phyloP scores from a whole-genome alignment of 2,329 filamentous ascomycete species.

The Penicillium decumbens region DNA sequence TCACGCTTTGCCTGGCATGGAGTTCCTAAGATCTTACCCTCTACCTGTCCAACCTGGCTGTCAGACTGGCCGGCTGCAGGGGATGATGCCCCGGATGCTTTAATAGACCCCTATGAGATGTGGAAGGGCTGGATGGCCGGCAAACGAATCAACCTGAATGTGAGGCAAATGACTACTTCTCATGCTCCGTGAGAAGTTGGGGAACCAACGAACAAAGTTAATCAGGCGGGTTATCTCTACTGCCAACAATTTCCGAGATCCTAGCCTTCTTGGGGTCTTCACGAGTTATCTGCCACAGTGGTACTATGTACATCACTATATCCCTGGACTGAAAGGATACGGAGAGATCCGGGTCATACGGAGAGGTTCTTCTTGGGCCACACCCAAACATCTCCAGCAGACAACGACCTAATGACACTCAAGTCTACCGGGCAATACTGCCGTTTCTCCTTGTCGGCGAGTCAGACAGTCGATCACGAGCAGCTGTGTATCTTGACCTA shows the following conservation, averaged over 20 bases:
- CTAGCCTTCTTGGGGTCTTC: not conserved
- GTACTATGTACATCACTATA: too few relatives aligned
- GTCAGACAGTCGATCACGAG: not conserved
- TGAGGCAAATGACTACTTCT: slow-evolving; percentile 73
- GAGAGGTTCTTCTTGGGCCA: too few relatives aligned
- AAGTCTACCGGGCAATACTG: too few relatives aligned
- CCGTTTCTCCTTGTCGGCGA: too few relatives aligned
- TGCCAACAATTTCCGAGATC: not conserved
- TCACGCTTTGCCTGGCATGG: slow-evolving; percentile 92
- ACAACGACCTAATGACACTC: too few relatives aligned
- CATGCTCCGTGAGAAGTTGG: not conserved
- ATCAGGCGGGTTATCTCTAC: not conserved
- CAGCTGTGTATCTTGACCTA: not conserved
- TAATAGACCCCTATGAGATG: slow-evolving; percentile 48
- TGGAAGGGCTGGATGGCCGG: slow-evolving; percentile 85
- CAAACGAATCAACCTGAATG: slow-evolving; percentile 88
- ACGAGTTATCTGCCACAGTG: too few relatives aligned
- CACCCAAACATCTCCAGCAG: too few relatives aligned
- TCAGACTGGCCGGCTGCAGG: slow-evolving; percentile 62
- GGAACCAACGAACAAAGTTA: not conserved
- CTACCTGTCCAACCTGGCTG: slow-evolving; percentile 72
- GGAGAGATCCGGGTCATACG: too few relatives aligned
- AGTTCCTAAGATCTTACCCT: slow-evolving; percentile 77
- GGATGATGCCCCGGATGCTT: slow-evolving; percentile 37
- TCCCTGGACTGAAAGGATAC: too few relatives aligned